A percentile compares a stretch with the other conserved stretches of the same genome.
These are phyloP conservation scores for Zygosaccharomyces bisporus DNA, from an alignment of 805 yeast genomes.

Conservation along the genomic window DNA sequence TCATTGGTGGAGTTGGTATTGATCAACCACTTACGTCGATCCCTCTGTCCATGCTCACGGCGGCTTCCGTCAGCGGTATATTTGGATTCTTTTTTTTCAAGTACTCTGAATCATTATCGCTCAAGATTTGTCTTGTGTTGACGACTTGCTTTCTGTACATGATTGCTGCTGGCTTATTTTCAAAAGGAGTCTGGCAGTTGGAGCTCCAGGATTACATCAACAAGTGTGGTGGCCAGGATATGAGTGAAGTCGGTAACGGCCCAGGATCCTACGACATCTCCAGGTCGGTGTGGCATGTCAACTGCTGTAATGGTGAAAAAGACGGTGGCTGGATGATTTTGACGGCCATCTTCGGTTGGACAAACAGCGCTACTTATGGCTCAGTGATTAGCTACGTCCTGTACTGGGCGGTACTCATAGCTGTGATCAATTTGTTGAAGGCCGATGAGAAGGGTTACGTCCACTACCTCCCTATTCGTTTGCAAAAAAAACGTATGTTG, in stretches of 20 bases:
- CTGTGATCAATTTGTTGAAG: conserved; percentile 44
- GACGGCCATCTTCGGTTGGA: conserved; percentile 91
- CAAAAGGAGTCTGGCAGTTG: conserved; percentile 86
- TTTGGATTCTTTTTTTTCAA: conserved; percentile 68
- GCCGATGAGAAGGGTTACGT: conserved; percentile 58
- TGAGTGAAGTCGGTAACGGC: conserved; percentile 84
- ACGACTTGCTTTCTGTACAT: conserved; percentile 79
- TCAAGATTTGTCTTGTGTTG: conserved; percentile 67
- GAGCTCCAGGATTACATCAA: conserved; percentile 75
- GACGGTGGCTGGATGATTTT: conserved; percentile 91
- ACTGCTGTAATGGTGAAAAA: conserved; percentile 89
- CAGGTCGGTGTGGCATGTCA: conserved; percentile 87
- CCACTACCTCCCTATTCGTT: conserved; percentile 56
- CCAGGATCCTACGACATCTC: conserved; percentile 87
- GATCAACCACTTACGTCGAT: conserved; percentile 63
- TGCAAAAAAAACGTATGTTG: conserved; percentile 54
- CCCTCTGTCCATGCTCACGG: conserved; percentile 59
- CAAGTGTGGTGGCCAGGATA: conserved; percentile 75
- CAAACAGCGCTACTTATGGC: conserved; percentile 88
- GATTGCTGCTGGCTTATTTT: conserved; percentile 82
- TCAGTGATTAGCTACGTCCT: conserved; percentile 68
- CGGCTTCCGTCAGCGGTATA: conserved; percentile 52
- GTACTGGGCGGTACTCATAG: conserved; percentile 59
- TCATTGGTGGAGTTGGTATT: conserved; percentile 83
- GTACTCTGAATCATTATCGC: conserved; percentile 74